These are phyloP conservation scores for Quercus agrifolia DNA, from an alignment of 306 rosid species.

Conservation along the genomic window DNA sequence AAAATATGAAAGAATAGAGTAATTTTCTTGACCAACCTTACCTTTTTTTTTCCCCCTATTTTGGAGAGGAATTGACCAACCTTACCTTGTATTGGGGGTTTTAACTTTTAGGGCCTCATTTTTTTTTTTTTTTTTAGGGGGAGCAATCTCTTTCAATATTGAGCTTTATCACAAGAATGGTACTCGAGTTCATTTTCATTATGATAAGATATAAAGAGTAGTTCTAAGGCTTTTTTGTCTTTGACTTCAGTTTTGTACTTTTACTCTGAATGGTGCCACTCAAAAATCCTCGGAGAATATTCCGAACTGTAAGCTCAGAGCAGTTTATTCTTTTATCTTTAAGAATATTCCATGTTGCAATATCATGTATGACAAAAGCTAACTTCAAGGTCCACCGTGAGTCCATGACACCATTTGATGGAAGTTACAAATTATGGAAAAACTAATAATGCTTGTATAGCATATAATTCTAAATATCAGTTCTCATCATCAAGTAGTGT, in stretches of 20 bases:
- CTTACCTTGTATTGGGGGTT: too few relatives aligned
- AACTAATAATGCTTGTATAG: not conserved
- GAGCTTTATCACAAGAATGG: too few relatives aligned
- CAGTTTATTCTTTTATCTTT: not conserved
- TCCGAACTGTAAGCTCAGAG: not conserved
- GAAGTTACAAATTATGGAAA: not conserved
- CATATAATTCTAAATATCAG: not conserved
- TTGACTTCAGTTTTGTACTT: not conserved
- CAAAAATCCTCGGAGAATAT: not conserved
- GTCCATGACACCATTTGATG: not conserved
- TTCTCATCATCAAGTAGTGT: too few relatives aligned
- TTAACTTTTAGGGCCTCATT: too few relatives aligned
- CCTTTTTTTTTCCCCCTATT: too few relatives aligned
- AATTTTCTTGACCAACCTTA: too few relatives aligned
- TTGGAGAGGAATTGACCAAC: too few relatives aligned
- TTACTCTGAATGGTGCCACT: not conserved
- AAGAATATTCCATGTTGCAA: not conserved
- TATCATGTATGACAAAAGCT: not conserved
- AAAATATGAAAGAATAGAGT: too few relatives aligned
- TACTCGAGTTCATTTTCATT: not conserved
- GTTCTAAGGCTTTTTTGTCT: not conserved
- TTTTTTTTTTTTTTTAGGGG: too few relatives aligned
- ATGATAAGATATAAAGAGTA: not conserved
- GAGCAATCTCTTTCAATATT: too few relatives aligned
- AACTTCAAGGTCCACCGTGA: not conserved